Conservation (phyloP, 208 protist species). For the Trypanosoma rangeli region DNA sequence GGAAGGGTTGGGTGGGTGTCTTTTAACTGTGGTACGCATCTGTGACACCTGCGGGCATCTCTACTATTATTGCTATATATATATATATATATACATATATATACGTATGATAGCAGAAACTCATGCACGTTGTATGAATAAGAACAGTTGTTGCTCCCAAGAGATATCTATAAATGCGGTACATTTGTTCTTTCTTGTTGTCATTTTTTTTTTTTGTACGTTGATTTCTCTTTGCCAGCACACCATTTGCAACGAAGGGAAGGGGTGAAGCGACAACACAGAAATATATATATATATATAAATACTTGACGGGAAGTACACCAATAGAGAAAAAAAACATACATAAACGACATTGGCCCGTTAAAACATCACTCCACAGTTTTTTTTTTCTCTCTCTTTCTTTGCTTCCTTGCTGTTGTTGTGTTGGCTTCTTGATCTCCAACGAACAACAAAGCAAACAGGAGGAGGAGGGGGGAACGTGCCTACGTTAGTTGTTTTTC, state of each 20-base stretch:
- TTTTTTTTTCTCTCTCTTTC: neutral
- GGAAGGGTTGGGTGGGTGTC: too few species aligned
- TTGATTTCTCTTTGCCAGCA: neutral
- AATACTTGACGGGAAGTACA: neutral
- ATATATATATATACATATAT: too few species aligned
- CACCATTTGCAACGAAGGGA: too few species aligned
- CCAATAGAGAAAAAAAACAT: too few species aligned
- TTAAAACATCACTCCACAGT: too few species aligned
- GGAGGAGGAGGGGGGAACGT: neutral
- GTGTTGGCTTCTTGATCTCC: neutral
- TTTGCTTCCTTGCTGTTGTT: neutral
- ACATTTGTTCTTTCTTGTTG: slow-evolving; percentile 16
- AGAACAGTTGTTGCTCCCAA: neutral
- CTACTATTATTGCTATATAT: neutral
- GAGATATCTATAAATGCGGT: slow-evolving; percentile 11
- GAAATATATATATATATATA: neutral
- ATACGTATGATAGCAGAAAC: too few species aligned
- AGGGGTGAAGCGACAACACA: too few species aligned
- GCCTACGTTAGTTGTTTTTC: neutral
- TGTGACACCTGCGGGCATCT: neutral
- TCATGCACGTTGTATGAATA: neutral
- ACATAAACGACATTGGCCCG: too few species aligned
- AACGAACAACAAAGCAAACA: neutral
- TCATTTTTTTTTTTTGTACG: neutral
- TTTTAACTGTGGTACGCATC: neutral